phyloP scores from a whole-genome alignment of 1,284 basidiomycete species.

The Xerocomus amazonicus region DNA sequence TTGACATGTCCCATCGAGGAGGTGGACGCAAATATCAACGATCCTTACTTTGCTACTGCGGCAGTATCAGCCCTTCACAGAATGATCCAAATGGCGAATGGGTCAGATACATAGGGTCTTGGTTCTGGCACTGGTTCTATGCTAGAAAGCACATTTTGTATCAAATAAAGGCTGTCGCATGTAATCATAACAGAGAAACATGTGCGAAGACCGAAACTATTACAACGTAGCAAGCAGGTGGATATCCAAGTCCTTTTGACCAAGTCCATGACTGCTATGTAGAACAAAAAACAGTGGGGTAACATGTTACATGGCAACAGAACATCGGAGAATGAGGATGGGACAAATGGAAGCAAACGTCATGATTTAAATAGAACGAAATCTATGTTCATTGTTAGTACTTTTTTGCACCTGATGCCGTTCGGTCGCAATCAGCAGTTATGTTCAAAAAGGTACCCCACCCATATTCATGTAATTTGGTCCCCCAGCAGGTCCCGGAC shows the following conservation, averaged over 20 bases:
- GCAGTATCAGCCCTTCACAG: slow-evolving; percentile 19
- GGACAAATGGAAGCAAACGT: slow-evolving; percentile 8
- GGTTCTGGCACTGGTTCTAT: neutral
- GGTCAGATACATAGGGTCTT: neutral
- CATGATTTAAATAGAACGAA: slow-evolving; percentile 15
- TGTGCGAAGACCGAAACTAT: slow-evolving; percentile 27
- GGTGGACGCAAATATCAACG: slow-evolving; percentile 24
- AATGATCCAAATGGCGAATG: slow-evolving; percentile 14
- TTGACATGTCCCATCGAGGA: slow-evolving; percentile 21
- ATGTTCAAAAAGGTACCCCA: slow-evolving; percentile 36
- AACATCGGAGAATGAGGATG: slow-evolving; percentile 11
- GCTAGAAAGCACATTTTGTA: slow-evolving; percentile 1
- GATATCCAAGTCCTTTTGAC: slow-evolving; percentile 66
- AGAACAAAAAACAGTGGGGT: slow-evolving; percentile 23
- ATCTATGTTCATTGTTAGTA: slow-evolving; percentile 27
- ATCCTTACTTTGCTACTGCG: slow-evolving; percentile 22
- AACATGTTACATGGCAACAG: slow-evolving; percentile 26
- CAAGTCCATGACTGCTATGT: slow-evolving; percentile 48
- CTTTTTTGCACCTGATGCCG: slow-evolving; percentile 3
- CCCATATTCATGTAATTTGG: slow-evolving; percentile 58
- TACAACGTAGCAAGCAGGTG: slow-evolving; percentile 55
- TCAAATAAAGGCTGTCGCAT: slow-evolving; percentile 5
- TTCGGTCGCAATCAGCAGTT: slow-evolving; percentile 6
- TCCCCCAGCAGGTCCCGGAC: slow-evolving; percentile 52
- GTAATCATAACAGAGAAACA: slow-evolving; percentile 12